Conservation (phyloP, 2,329 filamentous ascomycete species). For the Grosmannia clavigera region DNA sequence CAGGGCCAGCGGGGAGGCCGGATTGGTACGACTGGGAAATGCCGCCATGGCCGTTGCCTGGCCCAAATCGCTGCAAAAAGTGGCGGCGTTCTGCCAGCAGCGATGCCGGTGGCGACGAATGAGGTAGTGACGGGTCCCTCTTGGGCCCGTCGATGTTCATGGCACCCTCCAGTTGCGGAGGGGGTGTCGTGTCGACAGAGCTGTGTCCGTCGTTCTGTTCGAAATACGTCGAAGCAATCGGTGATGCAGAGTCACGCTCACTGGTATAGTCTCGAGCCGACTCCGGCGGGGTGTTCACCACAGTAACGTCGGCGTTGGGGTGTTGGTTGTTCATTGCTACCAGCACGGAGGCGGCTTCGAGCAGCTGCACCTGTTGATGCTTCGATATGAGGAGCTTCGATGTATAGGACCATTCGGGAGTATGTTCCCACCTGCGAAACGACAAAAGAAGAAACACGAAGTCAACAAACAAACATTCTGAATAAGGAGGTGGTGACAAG, state of each 20-base stretch:
- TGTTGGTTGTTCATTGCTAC: slow-evolving; percentile 62
- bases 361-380: slow-evolving; percentile 95
- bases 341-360: slow-evolving; percentile 93
- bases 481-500: background rate
- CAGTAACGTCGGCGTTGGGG: slow-evolving; percentile 22
- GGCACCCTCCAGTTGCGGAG: slow-evolving; percentile 51
- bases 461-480: slow-evolving; percentile 22
- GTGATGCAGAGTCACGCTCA: slow-evolving; percentile 72
- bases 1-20: slow-evolving; percentile 21
- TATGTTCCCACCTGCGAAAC: slow-evolving; percentile 85
- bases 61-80: slow-evolving; percentile 21
- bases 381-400: slow-evolving; percentile 98
- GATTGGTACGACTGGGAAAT: slow-evolving; percentile 78
- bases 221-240: slow-evolving; percentile 68
- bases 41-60: slow-evolving; percentile 14
- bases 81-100: slow-evolving; percentile 43
- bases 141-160: slow-evolving; percentile 37
- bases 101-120: slow-evolving; percentile 19
- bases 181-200: slow-evolving; percentile 86
- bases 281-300: slow-evolving; percentile 48
- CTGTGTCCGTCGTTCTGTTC: slow-evolving; percentile 66
- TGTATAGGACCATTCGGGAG: slow-evolving; percentile 92
- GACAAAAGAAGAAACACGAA: slow-evolving; percentile 13
- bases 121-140: slow-evolving; percentile 26
- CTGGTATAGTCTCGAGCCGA: slow-evolving; percentile 59